Evolutionary conservation across 768 basidiomycete genomes (phyloP).

Genomic region (Crucibulum laeve): DNA sequence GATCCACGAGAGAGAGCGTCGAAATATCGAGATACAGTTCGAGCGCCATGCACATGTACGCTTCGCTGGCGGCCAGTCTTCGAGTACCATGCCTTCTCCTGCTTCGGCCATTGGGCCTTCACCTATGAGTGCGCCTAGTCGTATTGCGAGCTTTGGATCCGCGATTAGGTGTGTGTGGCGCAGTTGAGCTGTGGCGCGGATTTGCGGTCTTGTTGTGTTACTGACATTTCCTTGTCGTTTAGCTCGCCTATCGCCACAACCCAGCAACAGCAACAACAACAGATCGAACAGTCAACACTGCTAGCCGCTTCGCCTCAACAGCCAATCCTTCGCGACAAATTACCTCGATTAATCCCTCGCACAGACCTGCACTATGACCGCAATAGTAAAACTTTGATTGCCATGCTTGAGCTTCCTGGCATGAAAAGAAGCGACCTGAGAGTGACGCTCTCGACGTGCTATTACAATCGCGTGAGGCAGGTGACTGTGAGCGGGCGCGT

Average conservation of each 20-base stretch:
- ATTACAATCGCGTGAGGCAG: conserved; percentile 59
- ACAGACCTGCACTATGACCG: conserved; percentile 58
- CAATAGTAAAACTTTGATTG: conserved; percentile 45
- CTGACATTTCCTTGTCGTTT: conserved; percentile 4
- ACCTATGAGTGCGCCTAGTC: conserved; percentile 17
- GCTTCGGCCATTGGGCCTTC: conserved; percentile 16
- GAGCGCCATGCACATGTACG: conserved; percentile 1
- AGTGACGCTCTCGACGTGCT: conserved; percentile 56
- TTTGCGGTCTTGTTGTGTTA: conserved; percentile 7
- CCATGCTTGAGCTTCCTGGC: conserved; percentile 69
- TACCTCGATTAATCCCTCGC: conserved; percentile 44
- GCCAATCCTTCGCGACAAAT: conserved; percentile 8
- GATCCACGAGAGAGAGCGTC: too few relatives aligned
- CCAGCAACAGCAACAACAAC: not conserved
- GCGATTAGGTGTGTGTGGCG: conserved; percentile 14
- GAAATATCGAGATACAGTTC: conserved; percentile 1
- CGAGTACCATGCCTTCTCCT: conserved; percentile 9
- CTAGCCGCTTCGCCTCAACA: conserved; percentile 11
- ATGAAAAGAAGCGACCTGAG: conserved; percentile 53
- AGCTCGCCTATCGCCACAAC: conserved; percentile 15
- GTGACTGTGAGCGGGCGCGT: conserved; percentile 50
- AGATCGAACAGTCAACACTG: conserved; percentile 4
- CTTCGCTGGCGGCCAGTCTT: conserved; percentile 5
- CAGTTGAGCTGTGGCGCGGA: not conserved
- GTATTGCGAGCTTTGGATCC: conserved; percentile 17